Evolutionary conservation across 306 rosid species (phyloP).

Genomic region (Begonia loranthoides): DNA sequence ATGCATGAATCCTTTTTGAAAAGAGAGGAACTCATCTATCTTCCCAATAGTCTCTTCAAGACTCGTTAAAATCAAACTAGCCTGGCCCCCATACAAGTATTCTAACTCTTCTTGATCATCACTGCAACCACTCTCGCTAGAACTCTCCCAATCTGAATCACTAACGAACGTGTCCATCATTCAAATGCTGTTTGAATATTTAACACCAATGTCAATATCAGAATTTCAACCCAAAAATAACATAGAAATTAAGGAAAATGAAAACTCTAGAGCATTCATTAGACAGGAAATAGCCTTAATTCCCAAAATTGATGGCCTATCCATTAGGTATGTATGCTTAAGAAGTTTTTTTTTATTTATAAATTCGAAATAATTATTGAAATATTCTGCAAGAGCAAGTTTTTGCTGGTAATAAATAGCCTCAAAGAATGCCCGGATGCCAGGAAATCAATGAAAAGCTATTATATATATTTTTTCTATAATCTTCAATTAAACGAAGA

Average conservation of each 20-base stretch:
- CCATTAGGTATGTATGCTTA: neutral
- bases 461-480: neutral
- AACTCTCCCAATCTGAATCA: slow-evolving; percentile 78
- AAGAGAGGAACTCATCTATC: slow-evolving; percentile 84
- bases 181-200: slow-evolving; percentile 31
- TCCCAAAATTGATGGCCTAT: neutral
- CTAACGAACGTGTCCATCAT: slow-evolving; percentile 43
- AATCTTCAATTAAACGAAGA: neutral
- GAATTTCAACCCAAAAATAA: slow-evolving; percentile 4
- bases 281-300: neutral
- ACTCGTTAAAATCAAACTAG: slow-evolving; percentile 74
- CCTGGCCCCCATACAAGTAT: slow-evolving; percentile 54
- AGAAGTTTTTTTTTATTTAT: neutral
- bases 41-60: slow-evolving; percentile 81
- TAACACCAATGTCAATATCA: slow-evolving; percentile 2
- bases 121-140: slow-evolving; percentile 60
- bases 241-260: slow-evolving; percentile 7
- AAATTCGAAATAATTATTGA: neutral
- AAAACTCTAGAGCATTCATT: neutral
- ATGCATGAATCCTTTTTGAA: slow-evolving; percentile 62
- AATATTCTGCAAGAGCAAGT: neutral
- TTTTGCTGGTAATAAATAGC: too few relatives aligned
- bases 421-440: too few relatives aligned
- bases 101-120: slow-evolving; percentile 76
- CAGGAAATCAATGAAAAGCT: neutral